Conservation (phyloP, 768 basidiomycete species). For the Suillus americanus region DNA sequence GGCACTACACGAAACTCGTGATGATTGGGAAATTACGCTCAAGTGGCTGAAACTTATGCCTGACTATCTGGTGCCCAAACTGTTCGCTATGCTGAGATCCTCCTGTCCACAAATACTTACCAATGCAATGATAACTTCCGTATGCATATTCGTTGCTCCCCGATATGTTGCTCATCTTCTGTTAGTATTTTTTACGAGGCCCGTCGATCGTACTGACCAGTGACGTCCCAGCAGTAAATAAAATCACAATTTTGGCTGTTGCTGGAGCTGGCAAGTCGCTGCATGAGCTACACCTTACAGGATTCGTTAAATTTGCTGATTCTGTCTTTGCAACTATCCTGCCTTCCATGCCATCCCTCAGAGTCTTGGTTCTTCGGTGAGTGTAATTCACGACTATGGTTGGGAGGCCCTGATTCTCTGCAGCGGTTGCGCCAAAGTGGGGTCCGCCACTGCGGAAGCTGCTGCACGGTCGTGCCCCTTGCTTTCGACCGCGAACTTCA, state of each 20-base stretch:
- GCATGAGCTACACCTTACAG: constrained; percentile 48
- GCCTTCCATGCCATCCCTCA: constrained; percentile 41
- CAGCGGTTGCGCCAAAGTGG: constrained; percentile 64
- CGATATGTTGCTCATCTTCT: not conserved
- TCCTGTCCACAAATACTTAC: constrained; percentile 52
- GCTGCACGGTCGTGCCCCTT: constrained; percentile 40
- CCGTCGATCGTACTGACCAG: constrained; percentile 44
- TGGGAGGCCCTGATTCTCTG: constrained; percentile 4
- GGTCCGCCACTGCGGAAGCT: constrained; percentile 45
- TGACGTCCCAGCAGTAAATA: constrained; percentile 52
- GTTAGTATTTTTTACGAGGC: constrained; percentile 61
- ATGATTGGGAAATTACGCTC: constrained; percentile 41
- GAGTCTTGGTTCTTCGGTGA: constrained; percentile 56
- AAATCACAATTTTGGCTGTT: constrained; percentile 48
- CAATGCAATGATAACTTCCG: constrained; percentile 56
- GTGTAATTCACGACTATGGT: not conserved
- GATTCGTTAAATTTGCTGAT: constrained; percentile 55
- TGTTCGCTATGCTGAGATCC: constrained; percentile 51
- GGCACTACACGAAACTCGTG: constrained; percentile 37
- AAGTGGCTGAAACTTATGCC: constrained; percentile 48
- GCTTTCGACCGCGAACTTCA: constrained; percentile 55
- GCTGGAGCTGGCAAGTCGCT: constrained; percentile 29
- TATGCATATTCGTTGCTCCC: constrained; percentile 25
- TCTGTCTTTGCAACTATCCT: constrained; percentile 50
- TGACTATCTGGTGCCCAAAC: constrained; percentile 45